phyloP scores from a whole-genome alignment of 306 rosid species.

The Pyrus pyrifolia region DNA sequence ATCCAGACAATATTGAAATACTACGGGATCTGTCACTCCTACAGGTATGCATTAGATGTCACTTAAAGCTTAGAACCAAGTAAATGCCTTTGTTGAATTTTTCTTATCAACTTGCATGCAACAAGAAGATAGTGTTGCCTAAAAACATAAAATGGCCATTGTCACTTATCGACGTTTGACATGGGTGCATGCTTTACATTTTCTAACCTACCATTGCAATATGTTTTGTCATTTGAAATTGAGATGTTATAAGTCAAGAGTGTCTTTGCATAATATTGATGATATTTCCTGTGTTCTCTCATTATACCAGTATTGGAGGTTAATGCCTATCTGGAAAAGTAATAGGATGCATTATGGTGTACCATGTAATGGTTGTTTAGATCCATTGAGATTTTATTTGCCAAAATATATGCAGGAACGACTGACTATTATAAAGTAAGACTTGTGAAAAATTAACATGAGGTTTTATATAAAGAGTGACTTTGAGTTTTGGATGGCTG shows the following conservation, averaged over 20 bases:
- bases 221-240: not conserved
- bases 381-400: not conserved
- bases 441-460: not conserved
- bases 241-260: not conserved
- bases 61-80: not conserved
- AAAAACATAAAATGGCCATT: not conserved
- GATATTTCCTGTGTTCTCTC: not conserved
- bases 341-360: not conserved
- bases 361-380: not conserved
- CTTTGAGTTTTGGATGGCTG: not conserved
- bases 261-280: not conserved
- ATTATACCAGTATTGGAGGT: not conserved
- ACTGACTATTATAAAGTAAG: not conserved
- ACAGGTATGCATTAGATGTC: slow-evolving; percentile 50
- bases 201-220: not conserved
- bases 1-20: slow-evolving; percentile 97
- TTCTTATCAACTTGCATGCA: not conserved
- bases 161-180: not conserved
- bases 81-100: not conserved
- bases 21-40: slow-evolving; percentile 85
- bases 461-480: not conserved
- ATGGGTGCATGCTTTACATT: not conserved
- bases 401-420: too few relatives aligned
- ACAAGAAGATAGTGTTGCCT: not conserved
- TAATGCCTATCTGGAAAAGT: not conserved